Evolutionary conservation across 2,329 filamentous ascomycete genomes (phyloP).

Genomic region (Hypoxylon sp.): DNA sequence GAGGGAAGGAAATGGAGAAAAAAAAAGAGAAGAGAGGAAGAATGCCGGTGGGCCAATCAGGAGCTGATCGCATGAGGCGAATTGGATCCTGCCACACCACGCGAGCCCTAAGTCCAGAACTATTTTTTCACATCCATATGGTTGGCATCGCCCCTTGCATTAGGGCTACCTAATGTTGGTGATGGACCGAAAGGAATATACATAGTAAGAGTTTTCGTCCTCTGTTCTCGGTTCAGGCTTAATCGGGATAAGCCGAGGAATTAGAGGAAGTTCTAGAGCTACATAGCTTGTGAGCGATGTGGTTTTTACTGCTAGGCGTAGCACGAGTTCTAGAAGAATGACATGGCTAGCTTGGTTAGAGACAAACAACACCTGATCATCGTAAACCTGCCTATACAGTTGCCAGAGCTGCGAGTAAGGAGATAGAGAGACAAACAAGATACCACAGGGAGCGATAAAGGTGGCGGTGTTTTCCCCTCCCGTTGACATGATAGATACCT

Average conservation of each 20-base stretch:
- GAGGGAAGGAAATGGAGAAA: conserved; percentile 7
- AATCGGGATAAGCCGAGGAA: conserved; percentile 27
- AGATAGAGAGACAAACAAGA: conserved; percentile 1
- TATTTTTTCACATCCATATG: conserved; percentile 12
- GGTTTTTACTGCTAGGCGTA: conserved; percentile 9
- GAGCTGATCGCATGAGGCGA: conserved; percentile 40
- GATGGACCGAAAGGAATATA: conserved; percentile 24
- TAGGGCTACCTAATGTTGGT: conserved; percentile 33
- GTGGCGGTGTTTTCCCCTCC: conserved; percentile 1
- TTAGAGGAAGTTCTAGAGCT: conserved; percentile 22
- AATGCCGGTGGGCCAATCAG: conserved; percentile 29
- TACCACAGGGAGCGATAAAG: neutral
- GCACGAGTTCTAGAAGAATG: conserved; percentile 22
- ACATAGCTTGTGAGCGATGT: conserved; percentile 13
- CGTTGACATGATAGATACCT: conserved; percentile 15
- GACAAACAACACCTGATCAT: conserved; percentile 7
- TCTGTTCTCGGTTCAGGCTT: conserved; percentile 33
- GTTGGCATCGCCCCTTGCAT: conserved; percentile 43
- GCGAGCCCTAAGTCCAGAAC: conserved; percentile 6
- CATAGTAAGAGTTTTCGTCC: conserved; percentile 12
- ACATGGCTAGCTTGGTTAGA: neutral
- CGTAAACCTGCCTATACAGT: neutral
- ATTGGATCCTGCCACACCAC: conserved; percentile 45
- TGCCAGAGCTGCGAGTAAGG: neutral
- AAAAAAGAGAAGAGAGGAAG: conserved; percentile 9